Evolutionary conservation across 768 basidiomycete species (phyloP).

Genomic region (Arthromyces matolae): DNA sequence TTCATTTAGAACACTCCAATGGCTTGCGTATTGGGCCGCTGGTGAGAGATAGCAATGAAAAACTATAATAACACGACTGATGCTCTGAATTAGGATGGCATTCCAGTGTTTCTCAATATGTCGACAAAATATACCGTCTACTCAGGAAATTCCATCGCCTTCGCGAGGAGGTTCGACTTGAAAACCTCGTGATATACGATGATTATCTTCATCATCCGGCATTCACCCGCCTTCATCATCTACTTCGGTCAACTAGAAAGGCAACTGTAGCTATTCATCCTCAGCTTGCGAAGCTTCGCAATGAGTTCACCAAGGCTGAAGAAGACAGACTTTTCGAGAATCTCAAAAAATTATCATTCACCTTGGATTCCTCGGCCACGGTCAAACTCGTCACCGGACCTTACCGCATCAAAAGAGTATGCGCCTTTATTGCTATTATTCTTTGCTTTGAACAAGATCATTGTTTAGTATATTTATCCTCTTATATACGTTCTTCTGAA

Average conservation of each 20-base stretch:
- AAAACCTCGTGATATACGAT: background rate
- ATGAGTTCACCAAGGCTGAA: background rate
- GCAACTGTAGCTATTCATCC: background rate
- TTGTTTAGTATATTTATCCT: slow-evolving; percentile 2
- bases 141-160: background rate
- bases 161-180: background rate
- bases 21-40: slow-evolving; percentile 4
- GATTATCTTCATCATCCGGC: background rate
- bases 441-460: background rate
- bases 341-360: background rate
- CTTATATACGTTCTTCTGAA: slow-evolving; percentile 2
- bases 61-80: background rate
- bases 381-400: background rate
- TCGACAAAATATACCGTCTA: background rate
- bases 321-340: background rate
- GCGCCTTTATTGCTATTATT: background rate
- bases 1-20: background rate
- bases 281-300: background rate
- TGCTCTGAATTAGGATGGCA: background rate
- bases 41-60: background rate
- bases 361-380: background rate
- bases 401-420: background rate
- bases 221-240: background rate
- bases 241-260: background rate
- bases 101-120: background rate